A percentile compares a stretch with the other conserved stretches of the same genome.
Evolutionary conservation across 352 stramenopile species (phyloP).

Genomic region (Globisporangium okanoganense): DNA sequence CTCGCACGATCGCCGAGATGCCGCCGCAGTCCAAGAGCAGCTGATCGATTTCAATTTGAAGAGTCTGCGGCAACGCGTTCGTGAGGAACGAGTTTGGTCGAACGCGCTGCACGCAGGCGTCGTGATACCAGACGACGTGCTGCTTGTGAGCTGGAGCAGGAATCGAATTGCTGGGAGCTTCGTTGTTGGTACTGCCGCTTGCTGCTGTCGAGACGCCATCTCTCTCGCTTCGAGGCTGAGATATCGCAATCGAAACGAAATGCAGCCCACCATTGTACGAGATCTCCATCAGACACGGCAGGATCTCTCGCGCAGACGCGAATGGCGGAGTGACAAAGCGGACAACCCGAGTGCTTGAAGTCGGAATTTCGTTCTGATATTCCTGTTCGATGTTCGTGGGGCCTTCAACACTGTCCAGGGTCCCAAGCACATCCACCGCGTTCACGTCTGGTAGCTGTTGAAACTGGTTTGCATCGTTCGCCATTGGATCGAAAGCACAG

Average conservation of each 20-base stretch:
- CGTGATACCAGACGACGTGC: constrained; percentile 43
- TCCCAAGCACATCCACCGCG: neutral
- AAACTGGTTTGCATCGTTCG: neutral
- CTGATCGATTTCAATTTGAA: constrained; percentile 41
- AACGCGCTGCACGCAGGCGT: constrained; percentile 30
- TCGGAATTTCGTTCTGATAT: neutral
- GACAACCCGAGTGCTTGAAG: constrained; percentile 7
- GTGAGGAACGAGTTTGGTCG: constrained; percentile 56
- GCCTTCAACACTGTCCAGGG: neutral
- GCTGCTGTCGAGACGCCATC: neutral
- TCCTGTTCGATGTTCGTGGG: neutral
- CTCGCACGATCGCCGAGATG: constrained; percentile 14
- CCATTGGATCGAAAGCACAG: constrained; percentile 15
- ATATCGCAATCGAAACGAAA: constrained; percentile 35
- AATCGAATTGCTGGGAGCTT: neutral
- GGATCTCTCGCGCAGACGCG: constrained; percentile 12
- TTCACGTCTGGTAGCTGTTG: neutral
- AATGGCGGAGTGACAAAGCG: constrained; percentile 29
- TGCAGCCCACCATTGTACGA: constrained; percentile 51
- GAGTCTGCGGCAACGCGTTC: constrained; percentile 25
- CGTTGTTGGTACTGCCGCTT: neutral
- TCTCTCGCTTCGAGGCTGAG: neutral
- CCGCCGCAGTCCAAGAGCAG: constrained; percentile 12
- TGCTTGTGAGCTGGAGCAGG: constrained; percentile 11
- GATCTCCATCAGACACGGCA: constrained; percentile 41